A percentile compares a stretch with the other conserved stretches of the same genome.
These are phyloP conservation scores for Penicillium sp. DNA, from an alignment of 2,329 filamentous ascomycete species.

Conservation along the genomic window DNA sequence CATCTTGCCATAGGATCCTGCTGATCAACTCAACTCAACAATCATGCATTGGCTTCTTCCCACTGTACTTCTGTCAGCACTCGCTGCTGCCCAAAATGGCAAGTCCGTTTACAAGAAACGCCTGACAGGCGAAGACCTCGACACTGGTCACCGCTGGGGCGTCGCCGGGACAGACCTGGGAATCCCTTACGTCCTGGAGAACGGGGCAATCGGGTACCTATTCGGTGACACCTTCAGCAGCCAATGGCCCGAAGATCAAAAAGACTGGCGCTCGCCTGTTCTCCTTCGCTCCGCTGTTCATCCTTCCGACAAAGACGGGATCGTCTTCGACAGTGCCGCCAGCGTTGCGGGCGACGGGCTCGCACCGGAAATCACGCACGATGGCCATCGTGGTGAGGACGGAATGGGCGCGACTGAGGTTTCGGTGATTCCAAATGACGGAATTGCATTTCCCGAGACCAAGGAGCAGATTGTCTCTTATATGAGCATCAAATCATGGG, in stretches of 20 bases:
- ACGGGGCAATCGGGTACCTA: constrained; percentile 6
- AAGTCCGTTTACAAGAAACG: constrained; percentile 6
- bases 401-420: constrained; percentile 4
- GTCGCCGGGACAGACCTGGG: constrained; percentile 10
- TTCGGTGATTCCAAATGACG: constrained; percentile 9
- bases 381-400: constrained; percentile 4
- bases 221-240: constrained; percentile 10
- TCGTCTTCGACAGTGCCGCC: constrained; percentile 7
- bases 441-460: constrained; percentile 6
- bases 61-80: background rate
- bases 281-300: constrained; percentile 3
- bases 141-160: constrained; percentile 7
- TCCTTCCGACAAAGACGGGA: constrained; percentile 3
- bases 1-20: background rate
- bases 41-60: constrained; percentile 1
- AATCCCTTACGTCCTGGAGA: constrained; percentile 10
- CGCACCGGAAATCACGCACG: constrained; percentile 8
- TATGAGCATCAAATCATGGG: constrained; percentile 9
- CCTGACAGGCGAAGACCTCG: constrained; percentile 8
- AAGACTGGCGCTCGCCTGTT: constrained; percentile 8
- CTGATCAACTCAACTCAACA: background rate
- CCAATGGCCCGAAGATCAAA: constrained; percentile 7
- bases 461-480: constrained; percentile 9
- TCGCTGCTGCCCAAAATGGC: constrained; percentile 1
- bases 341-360: constrained; percentile 5